Base-by-base conservation (phyloP, 805 yeast genomes). In the Wickerhamiella azyma region DNA sequence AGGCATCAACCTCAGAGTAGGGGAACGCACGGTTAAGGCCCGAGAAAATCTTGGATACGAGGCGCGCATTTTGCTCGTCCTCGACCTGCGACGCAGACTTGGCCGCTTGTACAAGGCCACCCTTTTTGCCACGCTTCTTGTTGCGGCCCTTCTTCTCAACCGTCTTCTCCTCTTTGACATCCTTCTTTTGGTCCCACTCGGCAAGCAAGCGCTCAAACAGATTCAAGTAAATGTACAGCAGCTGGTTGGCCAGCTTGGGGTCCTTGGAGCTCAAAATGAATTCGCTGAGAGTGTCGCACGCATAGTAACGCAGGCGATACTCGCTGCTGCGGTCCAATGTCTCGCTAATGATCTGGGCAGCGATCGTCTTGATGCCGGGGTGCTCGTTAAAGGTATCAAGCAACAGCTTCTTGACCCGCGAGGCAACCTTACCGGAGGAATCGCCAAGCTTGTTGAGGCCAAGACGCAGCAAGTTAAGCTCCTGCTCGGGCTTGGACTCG, bases 11-110 rank as follows among this genome's bases (percentile, higher is more conserved):
- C 52, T 77, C 72, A 2, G 94, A 78, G 61, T 84, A 92, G 46
- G 97, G 97, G 71, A 85, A 89, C 0, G 97, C 88, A 66, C 98
- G 82, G 62, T 92, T 92, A 48, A 92, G 74, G 54, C 98, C 98
- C 1, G 98, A 85, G 53, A 92, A 73, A 47, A 92, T 72, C 13
- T 96, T 96, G 26, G 95, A 79, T 55, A 89, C 85, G 55, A 89
- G 65, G 57, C 83, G 84, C 38, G 94, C 73, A 56, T 79, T 82
- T 55, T 80, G 84, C 60, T 92, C 97, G 58, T 85, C 68, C 43
- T 61, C 61, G 11, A 59, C 56, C 26, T 57, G 65, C 30, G 49
- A 56, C 5, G 51, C 51, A 21, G 62, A 54, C 50, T 54, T 54
- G 41, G 50, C 50, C 41, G 50, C 48, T 46, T 60, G 62, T 28